These are phyloP conservation scores for Dothideomycetidae sp. DNA, from an alignment of 2,329 filamentous ascomycete species.

Conservation along the genomic window DNA sequence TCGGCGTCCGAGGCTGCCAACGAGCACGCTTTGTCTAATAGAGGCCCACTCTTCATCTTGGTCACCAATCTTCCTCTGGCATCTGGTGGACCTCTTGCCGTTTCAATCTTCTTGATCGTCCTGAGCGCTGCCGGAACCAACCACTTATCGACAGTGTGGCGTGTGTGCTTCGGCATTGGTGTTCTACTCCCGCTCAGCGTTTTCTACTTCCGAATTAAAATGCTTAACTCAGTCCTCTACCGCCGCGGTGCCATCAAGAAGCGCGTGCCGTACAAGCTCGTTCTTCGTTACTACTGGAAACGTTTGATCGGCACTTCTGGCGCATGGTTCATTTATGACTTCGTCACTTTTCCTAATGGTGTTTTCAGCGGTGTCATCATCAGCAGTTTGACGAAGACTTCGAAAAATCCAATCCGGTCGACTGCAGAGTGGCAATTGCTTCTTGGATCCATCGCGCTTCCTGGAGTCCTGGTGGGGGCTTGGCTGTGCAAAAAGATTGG, in stretches of 20 bases:
- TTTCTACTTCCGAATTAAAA: conserved; percentile 42
- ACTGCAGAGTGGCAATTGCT: conserved; percentile 31
- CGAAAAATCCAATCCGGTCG: background rate
- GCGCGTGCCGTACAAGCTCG: conserved; percentile 36
- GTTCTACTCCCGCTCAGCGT: conserved; percentile 38
- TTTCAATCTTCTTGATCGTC: conserved; percentile 28
- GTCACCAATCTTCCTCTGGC: conserved; percentile 17
- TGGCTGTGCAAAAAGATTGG: conserved; percentile 35
- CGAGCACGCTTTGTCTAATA: conserved; percentile 25
- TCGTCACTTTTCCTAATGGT: conserved; percentile 35
- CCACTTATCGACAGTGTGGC: conserved; percentile 34
- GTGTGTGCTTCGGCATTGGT: conserved; percentile 37
- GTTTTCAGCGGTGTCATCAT: conserved; percentile 35
- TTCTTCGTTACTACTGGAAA: conserved; percentile 42
- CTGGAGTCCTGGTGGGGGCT: conserved; percentile 38
- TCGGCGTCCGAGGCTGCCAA: conserved; percentile 36
- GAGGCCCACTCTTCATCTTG: conserved; percentile 18
- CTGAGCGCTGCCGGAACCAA: conserved; percentile 14
- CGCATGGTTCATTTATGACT: conserved; percentile 43
- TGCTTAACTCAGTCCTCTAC: conserved; percentile 39
- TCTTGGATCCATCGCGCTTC: conserved; percentile 31
- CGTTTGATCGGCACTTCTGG: conserved; percentile 38
- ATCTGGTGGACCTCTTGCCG: conserved; percentile 15
- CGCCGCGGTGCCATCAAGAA: conserved; percentile 40
- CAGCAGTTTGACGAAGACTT: conserved; percentile 12